Evolutionary conservation across 257 asterid species (phyloP).

Genomic region (Craterostigma plantagineum): DNA sequence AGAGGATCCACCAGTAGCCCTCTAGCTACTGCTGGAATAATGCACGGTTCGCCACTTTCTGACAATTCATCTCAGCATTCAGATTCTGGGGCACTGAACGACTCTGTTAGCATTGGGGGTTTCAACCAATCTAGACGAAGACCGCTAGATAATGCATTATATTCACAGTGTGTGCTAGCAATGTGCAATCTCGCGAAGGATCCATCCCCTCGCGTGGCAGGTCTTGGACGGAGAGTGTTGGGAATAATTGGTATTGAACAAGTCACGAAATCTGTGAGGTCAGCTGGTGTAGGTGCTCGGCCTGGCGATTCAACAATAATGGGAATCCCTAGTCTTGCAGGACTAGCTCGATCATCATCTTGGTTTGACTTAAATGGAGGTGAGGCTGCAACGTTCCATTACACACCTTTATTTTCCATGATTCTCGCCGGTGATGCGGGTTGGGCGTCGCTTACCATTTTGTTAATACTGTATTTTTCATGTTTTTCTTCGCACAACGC

Average conservation of each 20-base stretch:
- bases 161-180: slow-evolving; percentile 75
- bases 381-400: slow-evolving; percentile 6
- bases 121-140: no score
- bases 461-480: background rate
- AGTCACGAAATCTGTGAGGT: slow-evolving; percentile 58
- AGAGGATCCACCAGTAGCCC: slow-evolving; percentile 87
- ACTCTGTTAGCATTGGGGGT: no score
- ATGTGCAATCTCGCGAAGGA: slow-evolving; percentile 90
- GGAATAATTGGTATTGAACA: slow-evolving; percentile 90
- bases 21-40: slow-evolving; percentile 58
- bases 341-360: slow-evolving; percentile 90
- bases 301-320: slow-evolving; percentile 32
- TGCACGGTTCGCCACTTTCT: slow-evolving; percentile 97
- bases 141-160: slow-evolving; percentile 67
- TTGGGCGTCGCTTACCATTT: no score
- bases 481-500: background rate
- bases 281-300: slow-evolving; percentile 13
- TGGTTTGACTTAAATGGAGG: slow-evolving; percentile 96
- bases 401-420: no score
- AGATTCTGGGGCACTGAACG: slow-evolving; percentile 66
- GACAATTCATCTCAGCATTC: slow-evolving; percentile 94
- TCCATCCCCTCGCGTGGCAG: slow-evolving; percentile 88
- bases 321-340: slow-evolving; percentile 44
- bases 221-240: slow-evolving; percentile 74
- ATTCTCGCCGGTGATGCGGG: no score